phyloP scores from a whole-genome alignment of 768 basidiomycete species.

The Roridomyces roridus region DNA sequence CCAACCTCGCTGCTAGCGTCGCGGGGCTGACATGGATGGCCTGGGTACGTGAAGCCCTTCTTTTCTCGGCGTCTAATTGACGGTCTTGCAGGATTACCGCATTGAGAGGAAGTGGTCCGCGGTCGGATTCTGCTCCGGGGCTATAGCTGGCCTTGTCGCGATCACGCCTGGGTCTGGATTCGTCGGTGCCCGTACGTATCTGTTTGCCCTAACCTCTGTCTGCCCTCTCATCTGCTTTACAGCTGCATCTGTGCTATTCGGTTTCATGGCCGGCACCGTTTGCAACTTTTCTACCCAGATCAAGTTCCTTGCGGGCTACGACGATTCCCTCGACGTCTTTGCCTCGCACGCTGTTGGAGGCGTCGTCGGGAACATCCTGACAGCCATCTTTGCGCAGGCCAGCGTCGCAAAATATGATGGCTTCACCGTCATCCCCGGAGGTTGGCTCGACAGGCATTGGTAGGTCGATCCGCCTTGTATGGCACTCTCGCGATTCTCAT shows the following conservation, averaged over 20 bases:
- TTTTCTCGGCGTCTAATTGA: background rate
- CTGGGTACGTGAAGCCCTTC: conserved; percentile 54
- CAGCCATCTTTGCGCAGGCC: conserved; percentile 86
- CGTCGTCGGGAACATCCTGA: conserved; percentile 81
- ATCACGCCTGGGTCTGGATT: conserved; percentile 88
- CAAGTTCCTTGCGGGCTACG: conserved; percentile 80
- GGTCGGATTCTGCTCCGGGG: conserved; percentile 96
- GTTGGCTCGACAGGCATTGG: conserved; percentile 86
- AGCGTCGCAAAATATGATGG: conserved; percentile 86
- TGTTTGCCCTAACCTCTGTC: background rate
- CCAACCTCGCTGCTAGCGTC: conserved; percentile 88
- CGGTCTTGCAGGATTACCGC: conserved; percentile 73
- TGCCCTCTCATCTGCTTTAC: conserved; percentile 2
- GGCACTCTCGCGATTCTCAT: too few relatives aligned
- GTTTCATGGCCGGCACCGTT: conserved; percentile 79
- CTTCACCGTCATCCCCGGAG: conserved; percentile 66
- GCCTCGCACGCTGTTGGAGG: conserved; percentile 85
- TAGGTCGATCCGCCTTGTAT: too few relatives aligned
- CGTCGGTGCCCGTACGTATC: conserved; percentile 72
- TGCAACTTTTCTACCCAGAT: conserved; percentile 97
- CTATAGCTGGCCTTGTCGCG: conserved; percentile 88
- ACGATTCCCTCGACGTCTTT: conserved; percentile 89
- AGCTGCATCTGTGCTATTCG: conserved; percentile 89
- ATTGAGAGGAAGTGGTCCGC: conserved; percentile 93
- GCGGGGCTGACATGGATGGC: conserved; percentile 94